Conservation (phyloP, 2,329 filamentous ascomycete genomes). For the Cladophialophora exuberans region DNA sequence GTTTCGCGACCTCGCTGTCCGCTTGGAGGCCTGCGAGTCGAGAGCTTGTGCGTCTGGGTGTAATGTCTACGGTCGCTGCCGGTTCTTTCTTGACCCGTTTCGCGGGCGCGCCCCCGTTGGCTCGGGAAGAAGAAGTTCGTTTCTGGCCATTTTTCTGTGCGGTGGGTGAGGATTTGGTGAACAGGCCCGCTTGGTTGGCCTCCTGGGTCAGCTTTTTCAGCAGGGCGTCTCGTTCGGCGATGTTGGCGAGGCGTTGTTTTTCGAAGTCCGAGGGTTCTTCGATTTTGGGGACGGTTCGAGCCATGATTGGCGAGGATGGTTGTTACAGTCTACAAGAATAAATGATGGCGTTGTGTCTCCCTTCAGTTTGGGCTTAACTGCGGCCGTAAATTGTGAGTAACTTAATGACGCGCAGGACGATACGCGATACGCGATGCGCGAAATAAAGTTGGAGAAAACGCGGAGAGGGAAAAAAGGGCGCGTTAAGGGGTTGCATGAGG, state of each 20-base stretch:
- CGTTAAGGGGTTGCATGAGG: too few relatives aligned
- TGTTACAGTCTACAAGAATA: too few relatives aligned
- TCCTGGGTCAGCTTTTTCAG: slow-evolving; percentile 74
- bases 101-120: slow-evolving; percentile 46
- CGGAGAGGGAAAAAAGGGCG: too few relatives aligned
- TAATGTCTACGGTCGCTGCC: slow-evolving; percentile 58
- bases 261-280: slow-evolving; percentile 79
- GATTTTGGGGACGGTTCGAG: slow-evolving; percentile 14
- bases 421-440: too few relatives aligned
- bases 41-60: slow-evolving; percentile 64
- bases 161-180: slow-evolving; percentile 55
- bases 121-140: slow-evolving; percentile 48
- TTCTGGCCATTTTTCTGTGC: slow-evolving; percentile 49
- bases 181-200: slow-evolving; percentile 70
- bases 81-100: slow-evolving; percentile 66
- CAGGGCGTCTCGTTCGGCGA: slow-evolving; percentile 81
- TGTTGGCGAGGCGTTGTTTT: slow-evolving; percentile 80
- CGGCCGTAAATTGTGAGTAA: too few relatives aligned
- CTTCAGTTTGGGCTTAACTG: too few relatives aligned
- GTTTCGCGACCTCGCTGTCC: slow-evolving; percentile 68
- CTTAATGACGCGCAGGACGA: too few relatives aligned
- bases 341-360: too few relatives aligned
- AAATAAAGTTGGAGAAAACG: too few relatives aligned
- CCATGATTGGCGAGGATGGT: slow-evolving; percentile 15
- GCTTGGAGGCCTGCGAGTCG: slow-evolving; percentile 65